These are phyloP conservation scores for Aspergillus pseudoterreus DNA, from an alignment of 2,329 filamentous ascomycete genomes.

Conservation along the genomic window DNA sequence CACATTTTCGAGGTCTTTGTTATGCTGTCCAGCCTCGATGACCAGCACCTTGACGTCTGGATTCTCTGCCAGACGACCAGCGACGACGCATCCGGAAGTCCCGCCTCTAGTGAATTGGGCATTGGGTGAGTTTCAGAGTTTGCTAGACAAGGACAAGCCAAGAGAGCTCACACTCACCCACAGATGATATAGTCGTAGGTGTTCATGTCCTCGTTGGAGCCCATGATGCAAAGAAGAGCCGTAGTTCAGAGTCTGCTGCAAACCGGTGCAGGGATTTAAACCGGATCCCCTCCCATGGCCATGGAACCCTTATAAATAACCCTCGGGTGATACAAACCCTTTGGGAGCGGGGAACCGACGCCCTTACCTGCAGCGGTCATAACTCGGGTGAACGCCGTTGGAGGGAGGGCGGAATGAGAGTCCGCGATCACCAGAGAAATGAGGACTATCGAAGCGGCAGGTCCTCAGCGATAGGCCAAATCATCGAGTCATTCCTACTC, in stretches of 20 bases:
- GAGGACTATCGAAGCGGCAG: no score
- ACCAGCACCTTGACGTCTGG: slow-evolving; percentile 40
- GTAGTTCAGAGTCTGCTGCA: no score
- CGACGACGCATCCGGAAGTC: slow-evolving; percentile 49
- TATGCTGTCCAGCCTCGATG: slow-evolving; percentile 49
- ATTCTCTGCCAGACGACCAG: slow-evolving; percentile 46
- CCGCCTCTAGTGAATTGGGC: slow-evolving; percentile 34
- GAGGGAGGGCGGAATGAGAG: background rate
- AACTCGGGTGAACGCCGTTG: background rate
- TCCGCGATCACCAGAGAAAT: background rate
- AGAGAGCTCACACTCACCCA: background rate
- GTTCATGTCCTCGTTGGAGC: background rate
- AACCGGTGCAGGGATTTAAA: no score
- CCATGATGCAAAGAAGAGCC: background rate
- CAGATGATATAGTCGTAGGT: background rate
- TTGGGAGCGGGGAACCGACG: background rate
- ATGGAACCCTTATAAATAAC: no score
- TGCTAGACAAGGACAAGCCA: background rate
- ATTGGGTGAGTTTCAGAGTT: background rate
- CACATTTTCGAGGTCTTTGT: slow-evolving; percentile 42
- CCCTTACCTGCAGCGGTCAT: background rate
- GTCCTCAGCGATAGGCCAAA: no score
- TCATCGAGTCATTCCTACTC: no score
- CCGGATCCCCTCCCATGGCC: no score
- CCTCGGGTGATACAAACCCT: background rate